Evolutionary conservation across 345 rosid species (phyloP).

Genomic region (Eucalyptus regnans): DNA sequence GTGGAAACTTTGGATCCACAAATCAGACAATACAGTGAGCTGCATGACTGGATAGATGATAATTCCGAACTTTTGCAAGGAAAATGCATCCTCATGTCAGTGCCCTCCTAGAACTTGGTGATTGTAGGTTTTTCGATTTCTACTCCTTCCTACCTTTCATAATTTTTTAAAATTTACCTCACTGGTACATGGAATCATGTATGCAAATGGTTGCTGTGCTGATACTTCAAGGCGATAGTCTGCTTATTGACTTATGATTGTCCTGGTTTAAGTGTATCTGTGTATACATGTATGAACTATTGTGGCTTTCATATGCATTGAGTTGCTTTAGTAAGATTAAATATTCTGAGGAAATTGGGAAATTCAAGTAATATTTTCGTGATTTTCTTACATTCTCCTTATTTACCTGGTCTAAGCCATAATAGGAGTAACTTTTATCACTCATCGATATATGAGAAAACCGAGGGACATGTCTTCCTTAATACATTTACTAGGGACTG

Average conservation of each 20-base stretch:
- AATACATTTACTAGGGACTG: background rate
- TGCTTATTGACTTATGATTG: background rate
- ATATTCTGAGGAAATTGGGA: background rate
- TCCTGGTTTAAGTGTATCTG: background rate
- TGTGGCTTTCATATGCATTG: background rate
- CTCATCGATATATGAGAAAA: background rate
- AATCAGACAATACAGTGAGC: conserved; percentile 91
- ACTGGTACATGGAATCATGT: background rate
- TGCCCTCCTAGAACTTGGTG: background rate
- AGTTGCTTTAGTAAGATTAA: background rate
- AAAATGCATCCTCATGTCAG: conserved; percentile 73
- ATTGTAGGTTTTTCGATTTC: background rate
- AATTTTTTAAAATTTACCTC: background rate
- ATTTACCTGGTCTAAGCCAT: background rate
- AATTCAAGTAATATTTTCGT: background rate
- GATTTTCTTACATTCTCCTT: background rate
- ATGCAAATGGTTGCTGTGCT: background rate
- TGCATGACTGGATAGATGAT: conserved; percentile 78
- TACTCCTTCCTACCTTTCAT: background rate
- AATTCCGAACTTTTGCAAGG: conserved; percentile 59
- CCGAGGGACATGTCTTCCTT: background rate
- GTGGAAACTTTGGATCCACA: conserved; percentile 78
- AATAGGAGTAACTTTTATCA: background rate
- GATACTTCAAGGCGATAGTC: background rate
- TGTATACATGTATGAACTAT: background rate